Evolutionary conservation across 495 filamentous ascomycete species (phyloP).

Genomic region (Aspergillus bridgeri): DNA sequence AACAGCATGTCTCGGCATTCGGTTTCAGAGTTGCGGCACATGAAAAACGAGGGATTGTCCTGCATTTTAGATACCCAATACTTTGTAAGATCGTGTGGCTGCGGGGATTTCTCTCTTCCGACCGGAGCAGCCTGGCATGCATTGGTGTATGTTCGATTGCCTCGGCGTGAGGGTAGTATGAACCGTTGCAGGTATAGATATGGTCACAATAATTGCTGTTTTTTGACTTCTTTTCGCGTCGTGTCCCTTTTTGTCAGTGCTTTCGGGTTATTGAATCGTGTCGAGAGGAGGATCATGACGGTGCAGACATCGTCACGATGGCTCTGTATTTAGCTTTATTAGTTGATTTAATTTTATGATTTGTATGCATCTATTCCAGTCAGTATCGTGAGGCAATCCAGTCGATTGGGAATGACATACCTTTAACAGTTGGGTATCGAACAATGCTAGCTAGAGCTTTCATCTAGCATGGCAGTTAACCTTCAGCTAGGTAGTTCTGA

Average conservation of each 20-base stretch:
- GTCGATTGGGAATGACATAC: too few relatives aligned
- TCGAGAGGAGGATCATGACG: constrained; percentile 6
- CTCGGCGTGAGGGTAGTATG: background rate
- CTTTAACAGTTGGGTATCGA: too few relatives aligned
- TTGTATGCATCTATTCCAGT: background rate
- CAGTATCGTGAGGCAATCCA: too few relatives aligned
- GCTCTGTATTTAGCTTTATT: constrained; percentile 7
- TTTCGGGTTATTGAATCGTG: background rate
- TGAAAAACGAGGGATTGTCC: background rate
- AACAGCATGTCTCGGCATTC: background rate
- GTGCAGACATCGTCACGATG: constrained; percentile 6
- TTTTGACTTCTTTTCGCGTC: background rate
- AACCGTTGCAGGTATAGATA: constrained; percentile 4
- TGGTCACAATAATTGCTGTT: constrained; percentile 1
- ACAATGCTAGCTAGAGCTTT: too few relatives aligned
- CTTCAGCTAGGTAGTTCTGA: too few relatives aligned
- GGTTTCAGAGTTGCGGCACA: background rate
- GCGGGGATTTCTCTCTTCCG: background rate
- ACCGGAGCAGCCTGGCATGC: background rate
- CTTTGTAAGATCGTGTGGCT: constrained; percentile 23
- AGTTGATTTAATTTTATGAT: constrained; percentile 6
- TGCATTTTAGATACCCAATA: constrained; percentile 35
- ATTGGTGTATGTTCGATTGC: constrained; percentile 4
- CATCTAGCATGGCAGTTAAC: too few relatives aligned
- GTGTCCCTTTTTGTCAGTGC: background rate